Evolutionary conservation across 1,284 basidiomycete species (phyloP).

Genomic region (Volvariella volvacea): DNA sequence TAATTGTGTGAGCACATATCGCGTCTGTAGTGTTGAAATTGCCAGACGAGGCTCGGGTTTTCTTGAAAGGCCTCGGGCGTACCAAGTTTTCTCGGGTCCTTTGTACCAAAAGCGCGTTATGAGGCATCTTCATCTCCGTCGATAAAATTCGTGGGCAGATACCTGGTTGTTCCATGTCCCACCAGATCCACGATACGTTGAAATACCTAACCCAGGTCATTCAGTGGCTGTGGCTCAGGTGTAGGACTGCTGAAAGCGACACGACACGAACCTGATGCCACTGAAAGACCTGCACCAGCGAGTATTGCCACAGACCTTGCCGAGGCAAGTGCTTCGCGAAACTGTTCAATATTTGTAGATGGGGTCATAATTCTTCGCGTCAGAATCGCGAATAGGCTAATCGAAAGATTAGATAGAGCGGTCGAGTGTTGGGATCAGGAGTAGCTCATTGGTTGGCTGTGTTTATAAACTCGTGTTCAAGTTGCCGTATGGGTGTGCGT

Average conservation of each 20-base stretch:
- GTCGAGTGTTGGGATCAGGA: too few relatives aligned
- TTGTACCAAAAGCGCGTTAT: neutral
- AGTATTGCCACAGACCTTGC: slow-evolving; percentile 44
- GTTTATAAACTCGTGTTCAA: too few relatives aligned
- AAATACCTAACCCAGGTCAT: too few relatives aligned
- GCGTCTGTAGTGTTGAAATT: slow-evolving; percentile 64
- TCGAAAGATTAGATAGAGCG: too few relatives aligned
- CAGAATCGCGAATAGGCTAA: too few relatives aligned
- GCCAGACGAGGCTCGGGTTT: slow-evolving; percentile 55
- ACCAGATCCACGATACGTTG: too few relatives aligned
- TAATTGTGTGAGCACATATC: slow-evolving; percentile 52
- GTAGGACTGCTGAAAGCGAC: too few relatives aligned
- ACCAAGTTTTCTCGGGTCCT: slow-evolving; percentile 48
- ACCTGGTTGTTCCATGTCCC: neutral
- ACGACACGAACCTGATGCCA: slow-evolving; percentile 47
- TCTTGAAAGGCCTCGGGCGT: slow-evolving; percentile 48
- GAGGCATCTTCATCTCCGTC: slow-evolving; percentile 14
- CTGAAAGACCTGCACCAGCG: slow-evolving; percentile 55
- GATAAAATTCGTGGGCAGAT: slow-evolving; percentile 11
- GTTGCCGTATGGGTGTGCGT: too few relatives aligned
- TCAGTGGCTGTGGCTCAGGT: too few relatives aligned
- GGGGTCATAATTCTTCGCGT: too few relatives aligned
- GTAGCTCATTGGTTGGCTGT: too few relatives aligned
- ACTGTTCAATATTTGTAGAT: slow-evolving; percentile 16
- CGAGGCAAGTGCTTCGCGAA: slow-evolving; percentile 18